A percentile compares a stretch with the other conserved stretches of the same genome.
phyloP scores from a whole-genome alignment of 2,329 filamentous ascomycete species.

The Pezicula radicicola region DNA sequence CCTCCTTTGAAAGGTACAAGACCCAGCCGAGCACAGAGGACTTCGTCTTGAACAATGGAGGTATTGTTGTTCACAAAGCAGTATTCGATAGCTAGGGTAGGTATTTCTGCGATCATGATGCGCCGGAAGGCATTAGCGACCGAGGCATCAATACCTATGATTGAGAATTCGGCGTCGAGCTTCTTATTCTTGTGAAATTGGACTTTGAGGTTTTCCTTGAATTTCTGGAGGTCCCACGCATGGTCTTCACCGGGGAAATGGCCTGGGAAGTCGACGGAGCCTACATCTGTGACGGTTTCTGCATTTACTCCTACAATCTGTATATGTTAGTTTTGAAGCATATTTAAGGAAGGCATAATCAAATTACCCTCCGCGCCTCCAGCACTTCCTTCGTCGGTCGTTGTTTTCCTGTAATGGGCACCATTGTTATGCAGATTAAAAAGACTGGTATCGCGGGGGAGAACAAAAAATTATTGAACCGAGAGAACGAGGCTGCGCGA shows the following conservation, averaged over 20 bases:
- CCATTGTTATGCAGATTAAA: conserved; percentile 32
- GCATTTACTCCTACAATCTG: conserved; percentile 83
- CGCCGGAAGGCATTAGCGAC: conserved; percentile 97
- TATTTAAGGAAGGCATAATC: neutral
- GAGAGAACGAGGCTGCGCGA: conserved; percentile 34
- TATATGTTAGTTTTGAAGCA: conserved; percentile 4
- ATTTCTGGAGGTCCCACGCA: conserved; percentile 72
- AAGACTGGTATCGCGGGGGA: conserved; percentile 13
- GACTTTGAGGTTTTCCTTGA: conserved; percentile 68
- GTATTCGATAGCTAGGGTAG: conserved; percentile 89
- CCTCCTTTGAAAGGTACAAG: conserved; percentile 85
- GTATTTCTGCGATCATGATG: conserved; percentile 91
- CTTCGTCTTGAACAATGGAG: conserved; percentile 96
- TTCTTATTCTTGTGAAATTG: conserved; percentile 81
- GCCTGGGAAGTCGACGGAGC: conserved; percentile 87
- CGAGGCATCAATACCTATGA: conserved; percentile 86
- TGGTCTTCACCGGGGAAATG: conserved; percentile 88
- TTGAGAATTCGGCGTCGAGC: conserved; percentile 80
- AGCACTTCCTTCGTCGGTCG: conserved; percentile 53
- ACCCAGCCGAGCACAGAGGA: conserved; percentile 84
- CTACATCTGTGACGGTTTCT: conserved; percentile 87
- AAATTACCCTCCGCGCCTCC: conserved; percentile 56
- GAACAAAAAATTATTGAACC: neutral
- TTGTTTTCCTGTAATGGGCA: conserved; percentile 27
- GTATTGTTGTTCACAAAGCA: conserved; percentile 96